These are phyloP conservation scores for Ganoderma leucocontextum DNA, from an alignment of 1,284 basidiomycete species.

Conservation along the genomic window DNA sequence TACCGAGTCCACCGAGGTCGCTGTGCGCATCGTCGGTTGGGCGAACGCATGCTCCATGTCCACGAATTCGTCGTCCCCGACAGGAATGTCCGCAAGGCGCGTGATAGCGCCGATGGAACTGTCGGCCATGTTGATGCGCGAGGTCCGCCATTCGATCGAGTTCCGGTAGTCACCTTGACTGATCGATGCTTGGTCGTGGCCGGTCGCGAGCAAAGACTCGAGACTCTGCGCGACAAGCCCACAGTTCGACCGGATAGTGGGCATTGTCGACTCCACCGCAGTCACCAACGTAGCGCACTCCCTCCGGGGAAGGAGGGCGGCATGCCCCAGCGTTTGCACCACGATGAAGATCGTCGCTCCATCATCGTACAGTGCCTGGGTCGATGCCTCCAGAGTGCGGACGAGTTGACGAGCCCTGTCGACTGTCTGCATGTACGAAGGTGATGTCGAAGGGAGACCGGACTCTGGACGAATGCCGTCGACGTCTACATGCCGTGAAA, in stretches of 20 bases:
- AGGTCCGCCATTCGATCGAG: slow-evolving; percentile 78
- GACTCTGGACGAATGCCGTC: slow-evolving; percentile 70
- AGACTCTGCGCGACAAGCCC: slow-evolving; percentile 65
- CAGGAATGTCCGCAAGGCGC: slow-evolving; percentile 29
- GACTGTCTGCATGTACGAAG: slow-evolving; percentile 68
- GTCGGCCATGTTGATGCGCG: slow-evolving; percentile 68
- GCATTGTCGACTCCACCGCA: slow-evolving; percentile 39
- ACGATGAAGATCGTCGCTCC: slow-evolving; percentile 63
- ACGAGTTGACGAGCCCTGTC: slow-evolving; percentile 71
- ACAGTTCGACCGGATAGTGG: slow-evolving; percentile 45
- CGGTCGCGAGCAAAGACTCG: slow-evolving; percentile 67
- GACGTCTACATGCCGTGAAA: slow-evolving; percentile 80
- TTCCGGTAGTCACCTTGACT: slow-evolving; percentile 73
- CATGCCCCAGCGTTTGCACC: slow-evolving; percentile 50
- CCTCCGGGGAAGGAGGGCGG: slow-evolving; percentile 16
- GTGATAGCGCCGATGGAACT: slow-evolving; percentile 49
- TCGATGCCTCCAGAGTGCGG: slow-evolving; percentile 68
- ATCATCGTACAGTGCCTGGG: slow-evolving; percentile 80
- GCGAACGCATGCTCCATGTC: slow-evolving; percentile 67
- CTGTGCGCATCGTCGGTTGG: slow-evolving; percentile 38
- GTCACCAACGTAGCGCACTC: slow-evolving; percentile 18
- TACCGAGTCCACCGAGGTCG: slow-evolving; percentile 31
- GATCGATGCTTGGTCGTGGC: slow-evolving; percentile 72
- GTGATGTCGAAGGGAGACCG: slow-evolving; percentile 35
- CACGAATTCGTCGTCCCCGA: slow-evolving; percentile 62